Evolutionary conservation across 1,284 basidiomycete species (phyloP), one percentile per base, ranked within the genome.

Genomic region (Sparassis latifolia): DNA sequence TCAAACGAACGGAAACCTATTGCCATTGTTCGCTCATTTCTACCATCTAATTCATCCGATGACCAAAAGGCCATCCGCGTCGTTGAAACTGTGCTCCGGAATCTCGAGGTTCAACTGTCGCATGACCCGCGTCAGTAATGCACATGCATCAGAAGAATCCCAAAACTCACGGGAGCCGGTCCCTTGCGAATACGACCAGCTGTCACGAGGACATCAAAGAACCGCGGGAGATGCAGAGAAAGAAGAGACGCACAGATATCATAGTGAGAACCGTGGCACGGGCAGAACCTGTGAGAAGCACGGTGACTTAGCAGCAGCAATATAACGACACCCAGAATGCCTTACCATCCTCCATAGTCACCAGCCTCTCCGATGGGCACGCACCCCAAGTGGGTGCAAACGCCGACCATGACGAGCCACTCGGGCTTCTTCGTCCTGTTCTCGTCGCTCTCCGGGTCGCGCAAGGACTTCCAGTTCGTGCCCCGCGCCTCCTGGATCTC

Each of bases 301-400:
- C 44, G 35, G 35, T 37, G 7, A 37, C 35, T 6, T 12, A 37
- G 12, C 35, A 6, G 35, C 35, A 47, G 10, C 27, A 3, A 10
- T n/a, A 47, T 41, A 37, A 33, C 30, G 38, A 41, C 27, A 7
- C 29, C 33, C 35, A 46, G 48, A 42, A 28, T 9, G 40, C 5
- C 80, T 50, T 59, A 85, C 94, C 94, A 97, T 72, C 94, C 96
- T 74, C 95, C 95, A 68, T 80, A 99, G 72, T 99, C 96, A 70
- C 96, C 95, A 54, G 94, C 89, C 74, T 98, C 94, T 61, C 92
- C 91, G 65, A 99, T 98, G 57, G 97, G 97, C 49, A 99, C 97
- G 78, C 97, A 99, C 71, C 97, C 96, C 58, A 99, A 75, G 76
- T 99, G 97, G 41, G 97, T 99, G 84, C 96, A 97, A 55, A 97